phyloP scores from a whole-genome alignment of 2,329 filamentous ascomycete species.

The Laburnicola sp. region DNA sequence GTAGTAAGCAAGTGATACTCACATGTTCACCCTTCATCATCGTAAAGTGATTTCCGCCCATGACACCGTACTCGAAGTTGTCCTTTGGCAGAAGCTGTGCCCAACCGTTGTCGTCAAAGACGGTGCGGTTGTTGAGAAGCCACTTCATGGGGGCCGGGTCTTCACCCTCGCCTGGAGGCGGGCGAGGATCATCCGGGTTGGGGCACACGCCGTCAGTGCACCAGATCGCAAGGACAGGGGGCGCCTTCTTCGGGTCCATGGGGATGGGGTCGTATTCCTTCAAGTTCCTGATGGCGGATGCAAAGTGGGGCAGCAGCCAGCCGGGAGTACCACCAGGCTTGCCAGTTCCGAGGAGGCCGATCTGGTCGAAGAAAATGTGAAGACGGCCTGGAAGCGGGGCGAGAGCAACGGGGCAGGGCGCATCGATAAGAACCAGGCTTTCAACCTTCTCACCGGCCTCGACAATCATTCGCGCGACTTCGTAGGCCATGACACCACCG shows the following conservation, averaged over 20 bases:
- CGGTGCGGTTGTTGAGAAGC: slow-evolving; percentile 71
- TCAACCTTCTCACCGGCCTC: slow-evolving; percentile 54
- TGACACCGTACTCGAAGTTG: slow-evolving; percentile 66
- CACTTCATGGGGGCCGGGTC: slow-evolving; percentile 62
- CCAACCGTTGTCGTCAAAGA: slow-evolving; percentile 72
- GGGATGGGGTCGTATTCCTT: slow-evolving; percentile 69
- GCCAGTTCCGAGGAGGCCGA: slow-evolving; percentile 69
- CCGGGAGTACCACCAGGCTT: slow-evolving; percentile 63
- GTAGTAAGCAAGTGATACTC: slow-evolving; percentile 27
- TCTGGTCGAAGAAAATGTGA: slow-evolving; percentile 72
- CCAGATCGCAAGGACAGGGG: slow-evolving; percentile 69
- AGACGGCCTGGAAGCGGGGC: slow-evolving; percentile 58
- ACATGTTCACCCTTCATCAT: slow-evolving; percentile 70
- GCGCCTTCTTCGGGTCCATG: slow-evolving; percentile 61
- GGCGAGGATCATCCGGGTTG: slow-evolving; percentile 65
- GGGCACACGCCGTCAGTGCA: slow-evolving; percentile 74
- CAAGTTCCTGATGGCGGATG: slow-evolving; percentile 67
- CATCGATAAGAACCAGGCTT: slow-evolving; percentile 57
- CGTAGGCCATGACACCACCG: slow-evolving; percentile 59
- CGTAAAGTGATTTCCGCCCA: slow-evolving; percentile 74
- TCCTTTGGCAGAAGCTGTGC: slow-evolving; percentile 64
- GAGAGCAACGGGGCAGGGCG: slow-evolving; percentile 56
- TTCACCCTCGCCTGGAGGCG: slow-evolving; percentile 63
- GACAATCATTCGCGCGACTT: slow-evolving; percentile 54
- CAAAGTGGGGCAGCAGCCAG: slow-evolving; percentile 77